phyloP scores from a whole-genome alignment of 495 filamentous ascomycete species.

The Symbiotaphrina buchneri region DNA sequence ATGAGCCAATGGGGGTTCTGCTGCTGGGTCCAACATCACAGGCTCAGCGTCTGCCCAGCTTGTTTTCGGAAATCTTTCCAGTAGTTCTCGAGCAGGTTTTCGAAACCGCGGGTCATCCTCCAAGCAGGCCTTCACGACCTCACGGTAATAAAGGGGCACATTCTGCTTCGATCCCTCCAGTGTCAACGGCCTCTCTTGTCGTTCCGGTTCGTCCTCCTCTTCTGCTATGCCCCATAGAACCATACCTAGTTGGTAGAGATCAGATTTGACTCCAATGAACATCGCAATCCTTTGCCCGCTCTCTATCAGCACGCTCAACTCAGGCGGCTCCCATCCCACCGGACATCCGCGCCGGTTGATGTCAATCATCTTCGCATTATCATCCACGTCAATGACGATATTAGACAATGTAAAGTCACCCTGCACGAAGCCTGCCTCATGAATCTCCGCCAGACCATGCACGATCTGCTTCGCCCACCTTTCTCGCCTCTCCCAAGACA shows the following conservation, averaged over 20 bases:
- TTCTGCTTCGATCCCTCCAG: slow-evolving; percentile 1
- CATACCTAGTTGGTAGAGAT: slow-evolving; percentile 92
- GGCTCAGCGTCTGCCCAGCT: no score
- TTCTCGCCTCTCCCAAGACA: slow-evolving; percentile 59
- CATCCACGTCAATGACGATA: slow-evolving; percentile 70
- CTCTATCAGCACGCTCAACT: slow-evolving; percentile 69
- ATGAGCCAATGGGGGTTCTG: no score
- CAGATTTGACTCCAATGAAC: slow-evolving; percentile 97
- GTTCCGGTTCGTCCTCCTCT: slow-evolving; percentile 76
- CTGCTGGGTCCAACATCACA: no score
- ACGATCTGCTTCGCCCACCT: slow-evolving; percentile 90
- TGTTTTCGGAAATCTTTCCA: slow-evolving; percentile 29
- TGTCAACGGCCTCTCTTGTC: slow-evolving; percentile 45
- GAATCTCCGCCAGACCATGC: slow-evolving; percentile 72
- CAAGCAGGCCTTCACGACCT: slow-evolving; percentile 34
- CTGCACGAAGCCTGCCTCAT: slow-evolving; percentile 92
- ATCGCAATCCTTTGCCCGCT: slow-evolving; percentile 87
- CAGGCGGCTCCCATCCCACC: slow-evolving; percentile 93
- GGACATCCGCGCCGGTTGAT: slow-evolving; percentile 94
- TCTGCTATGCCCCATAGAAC: slow-evolving; percentile 84
- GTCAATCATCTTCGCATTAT: slow-evolving; percentile 92
- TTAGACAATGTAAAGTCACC: slow-evolving; percentile 95
- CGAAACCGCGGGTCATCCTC: slow-evolving; percentile 28
- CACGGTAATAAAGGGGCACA: slow-evolving; percentile 19
- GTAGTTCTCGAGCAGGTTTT: slow-evolving; percentile 31